Evolutionary conservation across 441 rosid genomes (phyloP).

Genomic region (Geranium incanum): DNA sequence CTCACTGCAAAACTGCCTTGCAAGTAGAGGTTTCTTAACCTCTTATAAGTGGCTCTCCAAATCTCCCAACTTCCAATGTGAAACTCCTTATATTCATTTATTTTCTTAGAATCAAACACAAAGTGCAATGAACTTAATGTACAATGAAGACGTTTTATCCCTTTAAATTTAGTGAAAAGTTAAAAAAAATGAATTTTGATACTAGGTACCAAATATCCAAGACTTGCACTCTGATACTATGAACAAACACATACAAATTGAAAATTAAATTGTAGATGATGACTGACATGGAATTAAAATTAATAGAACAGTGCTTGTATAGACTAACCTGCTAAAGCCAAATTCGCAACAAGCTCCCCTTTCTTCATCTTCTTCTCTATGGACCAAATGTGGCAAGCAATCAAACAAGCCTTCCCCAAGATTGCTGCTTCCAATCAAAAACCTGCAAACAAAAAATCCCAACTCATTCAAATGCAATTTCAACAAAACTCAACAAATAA

Average conservation of each 20-base stretch:
- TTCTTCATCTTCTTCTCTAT: constrained; percentile 49
- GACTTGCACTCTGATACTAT: not conserved
- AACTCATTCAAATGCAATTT: not conserved
- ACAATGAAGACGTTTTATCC: not conserved
- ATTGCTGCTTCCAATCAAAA: not conserved
- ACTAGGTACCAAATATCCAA: not conserved
- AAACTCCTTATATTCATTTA: not conserved
- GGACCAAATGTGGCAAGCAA: not conserved
- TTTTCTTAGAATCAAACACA: not conserved
- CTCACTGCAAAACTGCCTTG: not conserved
- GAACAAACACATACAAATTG: not conserved
- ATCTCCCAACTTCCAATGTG: not conserved
- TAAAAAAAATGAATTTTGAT: not conserved
- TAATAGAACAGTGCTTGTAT: not conserved
- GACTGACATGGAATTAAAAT: not conserved
- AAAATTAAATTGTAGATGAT: not conserved
- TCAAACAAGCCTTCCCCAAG: not conserved
- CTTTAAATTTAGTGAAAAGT: not conserved
- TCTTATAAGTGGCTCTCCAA: not conserved
- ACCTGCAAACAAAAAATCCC: not conserved
- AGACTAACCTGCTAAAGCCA: constrained; percentile 73
- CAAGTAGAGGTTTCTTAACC: not conserved
- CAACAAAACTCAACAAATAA: not conserved
- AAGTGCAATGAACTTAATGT: not conserved
- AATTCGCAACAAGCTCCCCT: constrained; percentile 62